These are phyloP conservation scores for Yarrowia alimentaria DNA, from an alignment of 805 yeast genomes.

Conservation along the genomic window DNA sequence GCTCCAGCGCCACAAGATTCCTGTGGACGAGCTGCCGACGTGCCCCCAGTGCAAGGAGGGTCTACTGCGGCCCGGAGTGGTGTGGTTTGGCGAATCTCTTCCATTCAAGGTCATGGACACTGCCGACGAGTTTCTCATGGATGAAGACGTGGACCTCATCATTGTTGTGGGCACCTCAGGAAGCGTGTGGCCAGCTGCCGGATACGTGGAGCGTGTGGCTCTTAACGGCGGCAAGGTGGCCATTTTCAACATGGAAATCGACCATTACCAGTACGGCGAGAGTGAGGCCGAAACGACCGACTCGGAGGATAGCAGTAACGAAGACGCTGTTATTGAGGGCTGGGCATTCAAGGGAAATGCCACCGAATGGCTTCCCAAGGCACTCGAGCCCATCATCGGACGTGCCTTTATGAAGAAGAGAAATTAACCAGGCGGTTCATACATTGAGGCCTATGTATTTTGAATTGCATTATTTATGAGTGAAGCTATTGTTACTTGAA, in stretches of 20 bases:
- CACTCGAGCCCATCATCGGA: slow-evolving; percentile 51
- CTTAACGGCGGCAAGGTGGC: slow-evolving; percentile 79
- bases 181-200: slow-evolving; percentile 87
- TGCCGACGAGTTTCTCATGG: slow-evolving; percentile 68
- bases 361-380: slow-evolving; percentile 63
- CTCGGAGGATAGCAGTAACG: slow-evolving; percentile 40
- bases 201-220: slow-evolving; percentile 75
- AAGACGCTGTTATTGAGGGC: slow-evolving; percentile 43
- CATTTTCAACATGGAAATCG: slow-evolving; percentile 59
- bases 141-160: slow-evolving; percentile 62
- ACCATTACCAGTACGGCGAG: slow-evolving; percentile 23
- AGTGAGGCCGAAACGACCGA: slow-evolving; percentile 48
- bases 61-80: slow-evolving; percentile 80
- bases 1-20: slow-evolving; percentile 42
- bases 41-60: slow-evolving; percentile 75
- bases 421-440: neutral
- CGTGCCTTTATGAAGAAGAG: slow-evolving; percentile 17
- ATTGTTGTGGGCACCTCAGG: slow-evolving; percentile 85
- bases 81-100: slow-evolving; percentile 91
- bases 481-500: too few species aligned
- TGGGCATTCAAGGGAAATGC: slow-evolving; percentile 86
- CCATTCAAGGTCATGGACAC: slow-evolving; percentile 60
- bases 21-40: slow-evolving; percentile 57
- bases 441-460: neutral
- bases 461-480: slow-evolving; percentile 24